These are phyloP conservation scores for Fusarium incarnatum DNA, from an alignment of 2,329 filamentous ascomycete species.

Conservation along the genomic window DNA sequence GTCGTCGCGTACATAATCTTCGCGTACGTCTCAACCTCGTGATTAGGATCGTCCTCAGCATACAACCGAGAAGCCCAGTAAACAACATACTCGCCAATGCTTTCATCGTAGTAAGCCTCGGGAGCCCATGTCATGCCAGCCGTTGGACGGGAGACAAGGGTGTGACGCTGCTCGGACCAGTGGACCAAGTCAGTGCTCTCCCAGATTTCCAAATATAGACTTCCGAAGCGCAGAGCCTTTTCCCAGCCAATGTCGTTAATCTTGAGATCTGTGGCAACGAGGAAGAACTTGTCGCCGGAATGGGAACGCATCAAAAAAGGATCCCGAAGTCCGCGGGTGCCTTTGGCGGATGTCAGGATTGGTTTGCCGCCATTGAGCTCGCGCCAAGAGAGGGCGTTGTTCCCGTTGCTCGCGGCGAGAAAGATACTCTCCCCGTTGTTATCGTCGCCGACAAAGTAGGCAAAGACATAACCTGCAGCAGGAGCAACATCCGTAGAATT, in stretches of 20 bases:
- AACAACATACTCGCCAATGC: slow-evolving; percentile 55
- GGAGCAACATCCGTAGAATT: background rate
- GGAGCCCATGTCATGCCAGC: slow-evolving; percentile 67
- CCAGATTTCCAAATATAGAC: slow-evolving; percentile 60
- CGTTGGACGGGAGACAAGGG: slow-evolving; percentile 59
- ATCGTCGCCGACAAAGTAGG: slow-evolving; percentile 5
- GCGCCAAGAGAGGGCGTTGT: background rate
- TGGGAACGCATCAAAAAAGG: slow-evolving; percentile 11
- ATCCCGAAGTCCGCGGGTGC: slow-evolving; percentile 8
- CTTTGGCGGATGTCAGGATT: background rate
- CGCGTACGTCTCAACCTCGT: background rate
- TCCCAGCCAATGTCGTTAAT: slow-evolving; percentile 5
- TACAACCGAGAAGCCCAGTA: slow-evolving; percentile 62
- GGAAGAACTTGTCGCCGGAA: background rate
- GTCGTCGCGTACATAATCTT: slow-evolving; percentile 3
- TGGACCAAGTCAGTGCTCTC: slow-evolving; percentile 61
- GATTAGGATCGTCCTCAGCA: slow-evolving; percentile 19
- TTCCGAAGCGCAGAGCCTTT: background rate
- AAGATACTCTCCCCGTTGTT: slow-evolving; percentile 14
- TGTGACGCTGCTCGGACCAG: slow-evolving; percentile 63
- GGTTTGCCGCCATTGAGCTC: slow-evolving; percentile 7
- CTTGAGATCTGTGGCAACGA: slow-evolving; percentile 6
- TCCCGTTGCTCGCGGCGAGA: slow-evolving; percentile 8
- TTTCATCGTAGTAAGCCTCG: slow-evolving; percentile 61
- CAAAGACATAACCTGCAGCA: slow-evolving; percentile 6